Evolutionary conservation across 768 basidiomycete species (phyloP), one percentile per base, ranked within the genome.

Genomic region (Boletus barrowsii): DNA sequence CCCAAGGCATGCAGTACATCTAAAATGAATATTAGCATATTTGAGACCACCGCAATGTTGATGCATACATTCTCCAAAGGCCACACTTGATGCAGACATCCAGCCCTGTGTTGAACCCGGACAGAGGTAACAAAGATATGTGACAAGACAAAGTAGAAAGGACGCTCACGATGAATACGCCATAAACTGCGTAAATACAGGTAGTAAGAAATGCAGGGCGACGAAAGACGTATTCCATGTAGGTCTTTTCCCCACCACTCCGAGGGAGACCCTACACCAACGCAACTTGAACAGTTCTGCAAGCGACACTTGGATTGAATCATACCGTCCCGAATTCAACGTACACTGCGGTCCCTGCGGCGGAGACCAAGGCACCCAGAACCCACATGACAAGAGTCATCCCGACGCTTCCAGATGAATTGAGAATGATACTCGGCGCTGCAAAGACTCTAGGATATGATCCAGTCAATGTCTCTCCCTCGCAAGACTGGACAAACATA

Each of bases 231-330:
- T 77, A 87, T 56, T 88, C 86, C 36, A 90, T 69, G 60, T 89
- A 90, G 49, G 83, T 86, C 72, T 88, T 89, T 73, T 89, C 87
- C 3, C 84, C 88, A 1, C 88, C 88, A 50, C 77, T 88, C 3
- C 81, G 74, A 1, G 88, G 88, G 3, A 90, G 73, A 18, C 82
- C 86, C 84, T 88, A 45, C 8, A 20, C 1, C n/a, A 32, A 2
- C 4, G 51, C 2, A 22, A 18, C 7, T 40, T 51, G 42, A 39
- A 17, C 4, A 18, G 29, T 17, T 9, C 10, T 41, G 20, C 13
- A 32, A 13, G 17, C 10, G 10, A 32, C 17, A 15, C 5, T 2
- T 2, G 47, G 29, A 54, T 24, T 56, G 17, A 5, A 24, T 46
- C 76, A 57, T 54, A 87, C 87, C 24, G 87, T 88, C 24, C 88